These are phyloP conservation scores for Ogataea sp. DNA, from an alignment of 805 yeast genomes.

Conservation along the genomic window DNA sequence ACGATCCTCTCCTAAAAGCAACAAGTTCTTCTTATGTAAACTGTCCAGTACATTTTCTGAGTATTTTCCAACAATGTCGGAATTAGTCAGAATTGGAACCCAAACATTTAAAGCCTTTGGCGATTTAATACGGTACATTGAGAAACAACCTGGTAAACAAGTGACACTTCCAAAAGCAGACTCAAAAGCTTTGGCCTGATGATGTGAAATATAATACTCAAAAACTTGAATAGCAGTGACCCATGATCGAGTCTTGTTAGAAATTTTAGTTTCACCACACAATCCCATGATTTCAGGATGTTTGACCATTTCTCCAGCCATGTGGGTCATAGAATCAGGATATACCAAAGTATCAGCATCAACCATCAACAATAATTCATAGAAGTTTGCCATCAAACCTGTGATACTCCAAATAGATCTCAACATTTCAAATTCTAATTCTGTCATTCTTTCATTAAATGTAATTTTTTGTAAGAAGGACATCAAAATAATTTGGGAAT, in stretches of 20 bases:
- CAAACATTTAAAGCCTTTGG: conserved; percentile 79
- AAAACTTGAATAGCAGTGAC: conserved; percentile 91
- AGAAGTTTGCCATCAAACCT: conserved; percentile 75
- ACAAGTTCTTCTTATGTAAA: conserved; percentile 76
- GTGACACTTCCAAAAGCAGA: conserved; percentile 94
- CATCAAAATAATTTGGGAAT: conserved; percentile 87
- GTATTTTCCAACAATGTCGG: conserved; percentile 88
- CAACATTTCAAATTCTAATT: conserved; percentile 72
- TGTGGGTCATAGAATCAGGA: conserved; percentile 83
- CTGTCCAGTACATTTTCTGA: conserved; percentile 80
- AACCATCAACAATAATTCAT: conserved; percentile 82
- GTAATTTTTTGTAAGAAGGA: conserved; percentile 80
- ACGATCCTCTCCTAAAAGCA: conserved; percentile 87
- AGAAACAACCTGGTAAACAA: conserved; percentile 93
- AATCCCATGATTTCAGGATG: conserved; percentile 86
- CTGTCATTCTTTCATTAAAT: conserved; percentile 92
- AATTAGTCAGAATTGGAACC: conserved; percentile 91
- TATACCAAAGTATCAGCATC: conserved; percentile 90
- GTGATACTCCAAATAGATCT: conserved; percentile 73
- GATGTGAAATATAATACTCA: conserved; percentile 89
- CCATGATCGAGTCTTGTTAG: conserved; percentile 79
- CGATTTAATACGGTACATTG: conserved; percentile 83
- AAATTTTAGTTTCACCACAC: conserved; percentile 91
- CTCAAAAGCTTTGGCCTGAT: conserved; percentile 90
- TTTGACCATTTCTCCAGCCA: conserved; percentile 83